Conservation (phyloP, 179 eudicot genomes). For the Silene coronaria region DNA sequence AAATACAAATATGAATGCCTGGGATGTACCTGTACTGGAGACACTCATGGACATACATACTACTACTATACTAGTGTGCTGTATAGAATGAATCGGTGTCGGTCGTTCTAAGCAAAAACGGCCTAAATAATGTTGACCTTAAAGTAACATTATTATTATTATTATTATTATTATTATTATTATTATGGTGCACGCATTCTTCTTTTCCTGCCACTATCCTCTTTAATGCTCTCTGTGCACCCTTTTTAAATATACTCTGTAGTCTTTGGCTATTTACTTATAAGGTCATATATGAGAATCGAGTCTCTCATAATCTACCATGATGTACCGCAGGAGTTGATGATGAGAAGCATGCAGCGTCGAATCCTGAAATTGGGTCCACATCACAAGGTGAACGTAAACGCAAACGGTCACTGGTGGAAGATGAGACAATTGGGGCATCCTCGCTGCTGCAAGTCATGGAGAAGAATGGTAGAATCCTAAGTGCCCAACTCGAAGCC, state of each 20-base stretch:
- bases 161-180: no score
- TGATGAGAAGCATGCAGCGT: conserved; percentile 37
- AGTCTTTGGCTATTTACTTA: background rate
- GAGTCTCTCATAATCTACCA: background rate
- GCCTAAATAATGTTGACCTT: background rate
- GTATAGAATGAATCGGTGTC: background rate
- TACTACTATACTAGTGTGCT: background rate
- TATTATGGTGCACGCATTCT: background rate
- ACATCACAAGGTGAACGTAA: conserved; percentile 45
- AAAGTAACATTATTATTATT: background rate
- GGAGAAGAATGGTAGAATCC: conserved; percentile 61
- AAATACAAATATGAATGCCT: background rate
- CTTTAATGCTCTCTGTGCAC: background rate
- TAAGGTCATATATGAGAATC: background rate
- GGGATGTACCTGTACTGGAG: background rate
- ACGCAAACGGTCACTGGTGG: conserved; percentile 41
- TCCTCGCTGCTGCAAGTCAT: conserved; percentile 37
- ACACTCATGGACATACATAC: no score
- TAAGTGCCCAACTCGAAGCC: conserved; percentile 60
- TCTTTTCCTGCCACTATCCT: background rate
- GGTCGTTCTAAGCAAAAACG: background rate
- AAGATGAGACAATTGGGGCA: conserved; percentile 31
- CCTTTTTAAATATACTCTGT: background rate
- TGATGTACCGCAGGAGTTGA: conserved; percentile 31
- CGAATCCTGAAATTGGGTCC: conserved; percentile 37